A percentile compares a stretch with the other conserved stretches of the same genome.
Conservation (phyloP, 73 alveolate species). For the Tetrahymena borealis region DNA sequence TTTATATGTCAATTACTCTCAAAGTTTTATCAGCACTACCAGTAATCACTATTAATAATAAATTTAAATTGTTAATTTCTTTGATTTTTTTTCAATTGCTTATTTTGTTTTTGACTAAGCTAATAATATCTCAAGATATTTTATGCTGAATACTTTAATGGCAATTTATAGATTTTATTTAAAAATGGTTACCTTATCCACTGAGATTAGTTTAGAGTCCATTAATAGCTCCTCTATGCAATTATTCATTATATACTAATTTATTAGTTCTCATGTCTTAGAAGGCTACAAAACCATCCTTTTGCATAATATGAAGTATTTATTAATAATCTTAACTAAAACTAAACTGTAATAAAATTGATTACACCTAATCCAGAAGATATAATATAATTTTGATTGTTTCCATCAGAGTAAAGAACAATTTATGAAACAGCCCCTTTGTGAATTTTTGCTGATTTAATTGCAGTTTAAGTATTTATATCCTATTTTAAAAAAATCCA, state of each 20-base stretch:
- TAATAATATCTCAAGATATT: no score
- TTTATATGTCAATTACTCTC: slow-evolving; percentile 69
- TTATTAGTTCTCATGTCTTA: slow-evolving; percentile 90
- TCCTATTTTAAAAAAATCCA: not conserved
- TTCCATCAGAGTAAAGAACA: slow-evolving; percentile 85
- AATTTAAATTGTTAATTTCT: no score
- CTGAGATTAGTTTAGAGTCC: slow-evolving; percentile 12
- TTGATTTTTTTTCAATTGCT: no score
- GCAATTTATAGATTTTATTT: not conserved
- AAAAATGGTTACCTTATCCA: slow-evolving; percentile 6
- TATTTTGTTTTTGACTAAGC: no score
- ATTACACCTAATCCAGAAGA: slow-evolving; percentile 66
- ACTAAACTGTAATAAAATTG: not conserved
- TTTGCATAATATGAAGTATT: not conserved
- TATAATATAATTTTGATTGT: slow-evolving; percentile 65
- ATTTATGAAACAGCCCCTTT: slow-evolving; percentile 86
- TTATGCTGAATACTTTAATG: no score
- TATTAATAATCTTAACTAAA: not conserved
- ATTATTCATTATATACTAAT: slow-evolving; percentile 60
- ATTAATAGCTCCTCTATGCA: slow-evolving; percentile 93
- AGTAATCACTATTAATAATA: slow-evolving; percentile 58
- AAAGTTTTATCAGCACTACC: slow-evolving; percentile 94
- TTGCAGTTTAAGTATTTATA: slow-evolving; percentile 40
- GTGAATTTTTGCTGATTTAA: slow-evolving; percentile 60
- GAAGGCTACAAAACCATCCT: slow-evolving; percentile 85